These are phyloP conservation scores for Alternaria novae-zelandiae DNA, from an alignment of 2,329 filamentous ascomycete genomes.

Conservation along the genomic window DNA sequence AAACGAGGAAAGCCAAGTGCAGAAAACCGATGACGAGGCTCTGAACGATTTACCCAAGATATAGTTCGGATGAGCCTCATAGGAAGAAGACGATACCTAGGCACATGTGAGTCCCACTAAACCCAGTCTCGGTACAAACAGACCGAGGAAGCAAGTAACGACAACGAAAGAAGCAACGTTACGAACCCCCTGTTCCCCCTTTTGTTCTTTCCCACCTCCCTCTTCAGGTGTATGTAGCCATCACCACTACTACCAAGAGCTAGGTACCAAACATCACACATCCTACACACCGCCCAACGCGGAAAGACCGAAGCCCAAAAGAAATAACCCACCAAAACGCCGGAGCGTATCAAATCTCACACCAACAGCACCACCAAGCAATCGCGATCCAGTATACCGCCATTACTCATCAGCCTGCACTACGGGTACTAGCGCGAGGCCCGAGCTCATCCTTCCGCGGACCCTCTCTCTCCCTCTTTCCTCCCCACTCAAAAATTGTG, in stretches of 20 bases:
- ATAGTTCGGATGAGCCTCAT: neutral
- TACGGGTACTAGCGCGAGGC: neutral
- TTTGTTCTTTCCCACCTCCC: neutral
- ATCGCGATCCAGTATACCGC: neutral
- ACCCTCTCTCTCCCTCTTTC: neutral
- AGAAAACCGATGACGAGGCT: neutral
- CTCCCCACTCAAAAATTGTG: neutral
- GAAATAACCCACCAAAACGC: neutral
- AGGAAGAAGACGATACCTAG: neutral
- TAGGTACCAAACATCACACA: neutral
- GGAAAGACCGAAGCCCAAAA: neutral
- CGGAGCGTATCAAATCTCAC: neutral
- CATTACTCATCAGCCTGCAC: neutral
- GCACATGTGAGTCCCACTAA: neutral
- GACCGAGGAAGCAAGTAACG: neutral
- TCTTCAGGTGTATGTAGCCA: neutral
- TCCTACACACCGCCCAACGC: neutral
- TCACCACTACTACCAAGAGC: neutral
- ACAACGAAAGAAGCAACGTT: neutral
- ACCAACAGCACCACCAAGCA: neutral
- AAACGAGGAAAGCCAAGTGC: neutral
- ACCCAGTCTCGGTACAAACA: neutral
- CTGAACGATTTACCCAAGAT: neutral
- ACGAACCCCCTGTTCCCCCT: neutral
- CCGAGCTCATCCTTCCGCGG: neutral